These are phyloP conservation scores for Trypanosoma brucei DNA, from an alignment of 208 protist genomes.

Conservation along the genomic window DNA sequence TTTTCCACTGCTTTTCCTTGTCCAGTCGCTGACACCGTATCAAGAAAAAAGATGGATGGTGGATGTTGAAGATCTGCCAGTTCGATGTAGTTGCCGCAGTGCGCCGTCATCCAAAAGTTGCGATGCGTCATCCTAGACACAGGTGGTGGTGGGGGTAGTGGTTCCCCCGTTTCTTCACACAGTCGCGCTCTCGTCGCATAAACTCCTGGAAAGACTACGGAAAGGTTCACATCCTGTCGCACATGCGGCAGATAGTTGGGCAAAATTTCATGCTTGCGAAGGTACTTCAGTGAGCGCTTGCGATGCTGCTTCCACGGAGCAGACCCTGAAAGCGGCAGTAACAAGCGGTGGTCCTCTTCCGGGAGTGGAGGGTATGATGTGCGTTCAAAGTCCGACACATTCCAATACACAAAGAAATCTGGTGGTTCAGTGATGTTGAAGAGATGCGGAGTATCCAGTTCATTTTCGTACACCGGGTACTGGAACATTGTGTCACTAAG, in stretches of 20 bases:
- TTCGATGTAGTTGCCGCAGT: conserved; percentile 90
- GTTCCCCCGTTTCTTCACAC: conserved; percentile 53
- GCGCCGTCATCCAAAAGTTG: conserved; percentile 90
- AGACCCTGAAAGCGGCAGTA: conserved; percentile 42
- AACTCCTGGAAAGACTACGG: conserved; percentile 76
- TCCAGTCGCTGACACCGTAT: conserved; percentile 13
- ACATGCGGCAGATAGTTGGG: conserved; percentile 70
- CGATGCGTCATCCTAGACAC: conserved; percentile 45
- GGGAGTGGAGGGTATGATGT: conserved; percentile 73
- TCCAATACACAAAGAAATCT: conserved; percentile 89
- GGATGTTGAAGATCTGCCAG: conserved; percentile 80
- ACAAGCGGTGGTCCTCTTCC: conserved; percentile 60
- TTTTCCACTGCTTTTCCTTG: too few species aligned
- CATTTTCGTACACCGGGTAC: conserved; percentile 86
- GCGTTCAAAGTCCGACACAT: conserved; percentile 73
- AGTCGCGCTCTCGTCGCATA: conserved; percentile 49
- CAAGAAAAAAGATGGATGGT: conserved; percentile 75
- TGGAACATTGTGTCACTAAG: conserved; percentile 89
- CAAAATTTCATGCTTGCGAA: conserved; percentile 80
- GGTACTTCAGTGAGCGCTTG: conserved; percentile 43
- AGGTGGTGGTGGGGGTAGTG: conserved; percentile 41
- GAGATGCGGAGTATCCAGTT: conserved; percentile 83
- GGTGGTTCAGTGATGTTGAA: conserved; percentile 84
- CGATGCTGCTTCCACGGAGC: conserved; percentile 56
- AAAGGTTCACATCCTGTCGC: conserved; percentile 75